Evolutionary conservation across 2,329 filamentous ascomycete species (phyloP), one percentile per base, ranked within the genome.

Genomic region (Rhynchosporium secalis): DNA sequence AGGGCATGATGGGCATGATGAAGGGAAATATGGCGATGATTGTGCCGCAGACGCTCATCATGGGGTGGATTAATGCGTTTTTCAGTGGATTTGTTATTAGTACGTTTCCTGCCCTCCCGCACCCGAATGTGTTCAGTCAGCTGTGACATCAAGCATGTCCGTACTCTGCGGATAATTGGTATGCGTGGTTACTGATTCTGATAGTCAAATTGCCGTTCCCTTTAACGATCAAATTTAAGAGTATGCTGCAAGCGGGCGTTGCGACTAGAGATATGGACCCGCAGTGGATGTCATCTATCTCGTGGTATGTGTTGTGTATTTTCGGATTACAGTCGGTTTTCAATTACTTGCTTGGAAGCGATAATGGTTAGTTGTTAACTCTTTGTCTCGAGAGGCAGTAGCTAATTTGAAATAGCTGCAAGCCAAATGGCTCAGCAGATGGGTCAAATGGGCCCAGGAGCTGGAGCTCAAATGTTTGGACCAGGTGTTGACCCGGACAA

Each of bases 1-100:
- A 99, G 75, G 94, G 93, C 70, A 99, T 99, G 95, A 99, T 99
- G 95, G 94, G 95, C 70, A 96, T 96, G 92, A 96, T 99, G 91
- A 99, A 99, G 85, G 93, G 93, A 62, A 96, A 99, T 75, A 96
- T 99, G 90, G 94, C 95, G 68, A 99, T 98, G 95, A 98, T 99
- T 81, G 92, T 99, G 62, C 95, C 95, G 55, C 96, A 99, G 78
- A 98, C 93, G 5, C 79, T 99, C 75, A 99, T 99, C 70, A 99
- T 99, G 95, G 95, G 94, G 69, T 99, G 95, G 95, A 98, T 99
- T 76, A 99, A 99, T 79, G 93, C 95, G 0, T 99, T 98, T 75
- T 99, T 99, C 73, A 96, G 92, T 58, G 95, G 95, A 38, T 99
- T 97, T 74, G 95, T 99, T 54, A 97, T 99, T 66, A 92, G 92